Base-by-base conservation (phyloP, 169 alveolate species). In the Eimeria sp. region DNA sequence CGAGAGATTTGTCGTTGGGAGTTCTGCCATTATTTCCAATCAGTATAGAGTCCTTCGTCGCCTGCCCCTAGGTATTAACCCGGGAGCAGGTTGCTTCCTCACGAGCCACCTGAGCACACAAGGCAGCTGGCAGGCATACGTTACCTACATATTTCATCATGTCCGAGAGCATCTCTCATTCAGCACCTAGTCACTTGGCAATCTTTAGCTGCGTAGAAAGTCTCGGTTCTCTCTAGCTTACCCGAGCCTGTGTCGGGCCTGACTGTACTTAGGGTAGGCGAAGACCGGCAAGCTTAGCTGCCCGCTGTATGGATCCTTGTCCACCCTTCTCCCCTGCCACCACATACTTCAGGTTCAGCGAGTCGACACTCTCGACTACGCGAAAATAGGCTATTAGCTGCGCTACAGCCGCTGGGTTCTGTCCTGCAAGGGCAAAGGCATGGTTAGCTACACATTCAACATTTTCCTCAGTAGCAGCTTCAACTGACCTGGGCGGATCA, bases 341-440 rank as follows among this genome's bases (percentile, higher is more conserved):
- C 63, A 6, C 25, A 65, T 86, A 54, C 92, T 57, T 86, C 5
- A 40, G 82, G 75, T 58, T 30, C 30, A 86, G 40, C 58, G 75
- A 40, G 80, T 86, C 78, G 7, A 58, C 92, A 14, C 82, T 86
- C 58, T 61, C 45, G 61, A 86, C 65, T 3, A 61, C 92, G 13
- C 34, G 58, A 20, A 86, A 86, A 30, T 86, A 86, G 61, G 92
- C 92, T 6, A 47, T 47, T 43, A 86, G 11, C 25, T 86, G 92
- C 61, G 92, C 92, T 25, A 86, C 65, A 34, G 92, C 80, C 40
- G 78, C 92, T 25, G 92, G 92, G 92, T 61, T 86, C 61, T 86
- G 49, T 22, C 58, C 18, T 25, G 82, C 78, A 4, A 86, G 78
- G 0, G 10, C 25, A 6, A 22, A 57, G 30, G 78, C 78, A 16